These are phyloP conservation scores for Pichia kluyveri DNA, from an alignment of 805 yeast genomes.

Conservation along the genomic window DNA sequence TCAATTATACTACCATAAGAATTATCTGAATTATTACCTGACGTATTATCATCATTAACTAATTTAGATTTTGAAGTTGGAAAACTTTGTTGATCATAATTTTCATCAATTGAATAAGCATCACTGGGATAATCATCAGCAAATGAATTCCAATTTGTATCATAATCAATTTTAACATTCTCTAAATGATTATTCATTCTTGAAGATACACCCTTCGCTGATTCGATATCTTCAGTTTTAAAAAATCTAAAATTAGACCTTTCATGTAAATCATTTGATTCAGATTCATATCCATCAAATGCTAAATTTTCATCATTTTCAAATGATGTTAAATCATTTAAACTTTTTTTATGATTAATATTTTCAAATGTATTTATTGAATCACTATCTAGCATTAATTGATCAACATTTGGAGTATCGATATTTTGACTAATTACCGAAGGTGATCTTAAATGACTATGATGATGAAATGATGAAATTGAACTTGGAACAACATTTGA, in stretches of 20 bases:
- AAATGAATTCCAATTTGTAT: conserved; percentile 64
- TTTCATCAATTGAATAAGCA: background rate
- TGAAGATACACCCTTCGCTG: conserved; percentile 84
- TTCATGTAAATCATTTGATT: conserved; percentile 26
- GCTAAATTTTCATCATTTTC: conserved; percentile 18
- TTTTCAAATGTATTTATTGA: background rate
- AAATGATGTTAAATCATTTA: background rate
- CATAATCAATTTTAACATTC: conserved; percentile 51
- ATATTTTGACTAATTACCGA: conserved; percentile 2
- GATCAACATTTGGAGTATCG: conserved; percentile 2
- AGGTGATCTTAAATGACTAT: conserved; percentile 22
- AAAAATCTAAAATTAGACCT: conserved; percentile 64
- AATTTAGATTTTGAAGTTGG: conserved; percentile 4
- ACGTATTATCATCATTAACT: background rate
- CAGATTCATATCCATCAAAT: conserved; percentile 24
- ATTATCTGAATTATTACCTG: background rate
- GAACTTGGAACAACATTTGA: conserved; percentile 71
- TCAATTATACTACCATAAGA: conserved; percentile 9
- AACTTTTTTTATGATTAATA: too few species aligned
- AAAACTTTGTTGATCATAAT: conserved; percentile 6
- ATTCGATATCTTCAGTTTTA: conserved; percentile 71
- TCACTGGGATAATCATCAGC: conserved; percentile 33
- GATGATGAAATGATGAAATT: conserved; percentile 67
- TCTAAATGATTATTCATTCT: conserved; percentile 28
- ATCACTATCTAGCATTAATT: conserved; percentile 1